Conservation (phyloP, 2,329 filamentous ascomycete genomes). For the Clarireedia paspali region DNA sequence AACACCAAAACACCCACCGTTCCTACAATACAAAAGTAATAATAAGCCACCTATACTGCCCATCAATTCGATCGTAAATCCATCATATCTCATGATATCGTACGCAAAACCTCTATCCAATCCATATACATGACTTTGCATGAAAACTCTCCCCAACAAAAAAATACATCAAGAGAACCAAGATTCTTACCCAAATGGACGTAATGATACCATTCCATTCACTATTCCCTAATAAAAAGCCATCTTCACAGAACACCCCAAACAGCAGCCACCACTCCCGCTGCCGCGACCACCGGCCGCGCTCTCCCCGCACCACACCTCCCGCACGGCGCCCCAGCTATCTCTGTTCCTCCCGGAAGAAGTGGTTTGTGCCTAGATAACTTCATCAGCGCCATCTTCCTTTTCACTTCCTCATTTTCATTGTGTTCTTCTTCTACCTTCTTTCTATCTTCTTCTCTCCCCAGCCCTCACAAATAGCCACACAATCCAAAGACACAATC, state of each 20-base stretch:
- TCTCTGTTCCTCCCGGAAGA: constrained; percentile 23
- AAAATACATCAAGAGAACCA: no score
- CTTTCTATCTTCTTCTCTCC: not conserved
- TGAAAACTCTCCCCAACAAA: no score
- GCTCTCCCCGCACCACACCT: not conserved
- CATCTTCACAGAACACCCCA: constrained; percentile 6
- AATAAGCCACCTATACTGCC: no score
- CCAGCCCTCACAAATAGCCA: not conserved
- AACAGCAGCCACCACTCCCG: constrained; percentile 9
- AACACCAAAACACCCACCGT: no score
- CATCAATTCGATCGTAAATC: no score
- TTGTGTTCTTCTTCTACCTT: not conserved
- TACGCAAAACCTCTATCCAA: no score
- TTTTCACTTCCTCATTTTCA: not conserved
- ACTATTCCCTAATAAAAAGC: not conserved
- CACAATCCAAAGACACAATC: not conserved
- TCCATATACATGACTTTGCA: no score
- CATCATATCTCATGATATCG: no score
- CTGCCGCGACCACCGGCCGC: constrained; percentile 3
- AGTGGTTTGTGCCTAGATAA: constrained; percentile 22
- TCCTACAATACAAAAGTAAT: no score
- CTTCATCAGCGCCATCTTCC: not conserved
- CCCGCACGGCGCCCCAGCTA: constrained; percentile 17
- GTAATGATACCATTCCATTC: no score
- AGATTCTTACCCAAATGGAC: no score